Evolutionary conservation across 1,284 basidiomycete species (phyloP), one percentile per base, ranked within the genome.

Genomic region (Termitomyces sp.): DNA sequence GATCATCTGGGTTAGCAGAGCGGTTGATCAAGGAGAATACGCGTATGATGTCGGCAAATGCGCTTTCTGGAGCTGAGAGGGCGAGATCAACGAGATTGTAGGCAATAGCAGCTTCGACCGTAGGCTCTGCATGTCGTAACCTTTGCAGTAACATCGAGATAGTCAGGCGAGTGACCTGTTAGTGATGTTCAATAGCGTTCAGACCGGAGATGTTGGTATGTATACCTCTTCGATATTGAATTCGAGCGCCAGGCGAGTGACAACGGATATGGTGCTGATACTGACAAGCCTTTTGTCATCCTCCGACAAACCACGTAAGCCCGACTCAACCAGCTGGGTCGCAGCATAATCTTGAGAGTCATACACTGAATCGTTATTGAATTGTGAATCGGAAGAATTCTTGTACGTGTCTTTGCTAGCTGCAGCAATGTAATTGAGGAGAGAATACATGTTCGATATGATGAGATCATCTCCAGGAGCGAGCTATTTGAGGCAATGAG

Each of bases 371-470:
- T 74, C 70, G 33, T 66, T 72, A 39, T 73, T 64, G 35, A 72
- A 54, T 50, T 77, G 70, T 18, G 75, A 64, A 57, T 68, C 69
- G 41, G 59, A 68, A 1, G 75, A 70, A 57, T 67, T 73, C 51
- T 84, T 87, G 37, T 79, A 78, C 38, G 83, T 77, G 50, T 86
- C 92, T 68, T 86, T 87, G 71, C 81, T 91, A 14, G 84, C 88
- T 34, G 83, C 84, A 2, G 88, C 84, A 52, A 97, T 87, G 64
- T 92, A 91, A 65, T 97, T 97, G 55, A 98, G 78, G 13, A 98
- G 79, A 8, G 93, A 95, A 68, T 98, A 97, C 83, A 97, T 90
- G 60, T 93, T 93, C 2, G 94, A 97, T 78, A 95, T 88, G 62
- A 94, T 81, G 43, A 95, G 80, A 66, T 96, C 93, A 61, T 96